Percentiles rank a stretch among this genome's conserved stretches.
Conservation (phyloP, 768 basidiomycete species). For the Mycena haematopus region DNA sequence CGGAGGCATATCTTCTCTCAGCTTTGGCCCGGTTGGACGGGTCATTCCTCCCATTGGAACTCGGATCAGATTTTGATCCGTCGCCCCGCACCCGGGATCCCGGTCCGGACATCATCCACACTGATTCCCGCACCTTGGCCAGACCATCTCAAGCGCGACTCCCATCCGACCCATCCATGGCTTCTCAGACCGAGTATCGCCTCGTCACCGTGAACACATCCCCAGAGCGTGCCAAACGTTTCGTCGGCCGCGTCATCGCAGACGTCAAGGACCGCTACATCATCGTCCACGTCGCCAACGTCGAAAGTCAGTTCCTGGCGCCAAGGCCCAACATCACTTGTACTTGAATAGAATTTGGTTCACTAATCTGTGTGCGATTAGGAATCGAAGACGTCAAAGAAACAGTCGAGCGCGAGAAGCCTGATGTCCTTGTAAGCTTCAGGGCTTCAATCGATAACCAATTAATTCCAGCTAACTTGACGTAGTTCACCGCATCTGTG, state of each 20-base stretch:
- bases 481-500: slow-evolving; percentile 5
- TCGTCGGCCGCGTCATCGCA: slow-evolving; percentile 1
- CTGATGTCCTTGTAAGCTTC: neutral
- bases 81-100: too few species aligned
- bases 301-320: slow-evolving; percentile 3
- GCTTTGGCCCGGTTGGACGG: too few species aligned
- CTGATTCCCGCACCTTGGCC: too few species aligned
- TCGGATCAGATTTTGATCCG: too few species aligned
- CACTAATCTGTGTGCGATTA: neutral
- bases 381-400: slow-evolving; percentile 8
- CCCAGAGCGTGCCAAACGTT: neutral
- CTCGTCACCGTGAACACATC: slow-evolving; percentile 8
- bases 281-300: neutral
- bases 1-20: too few species aligned
- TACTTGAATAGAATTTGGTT: too few species aligned
- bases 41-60: too few species aligned
- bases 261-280: slow-evolving; percentile 1
- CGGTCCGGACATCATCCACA: too few species aligned
- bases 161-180: neutral
- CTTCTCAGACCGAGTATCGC: neutral
- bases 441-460: neutral
- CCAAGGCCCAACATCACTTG: too few species aligned
- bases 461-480: neutral
- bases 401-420: neutral
- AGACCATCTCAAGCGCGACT: too few species aligned